phyloP scores from a whole-genome alignment of 169 alveolate genomes.

The Plasmodium gaboni region DNA sequence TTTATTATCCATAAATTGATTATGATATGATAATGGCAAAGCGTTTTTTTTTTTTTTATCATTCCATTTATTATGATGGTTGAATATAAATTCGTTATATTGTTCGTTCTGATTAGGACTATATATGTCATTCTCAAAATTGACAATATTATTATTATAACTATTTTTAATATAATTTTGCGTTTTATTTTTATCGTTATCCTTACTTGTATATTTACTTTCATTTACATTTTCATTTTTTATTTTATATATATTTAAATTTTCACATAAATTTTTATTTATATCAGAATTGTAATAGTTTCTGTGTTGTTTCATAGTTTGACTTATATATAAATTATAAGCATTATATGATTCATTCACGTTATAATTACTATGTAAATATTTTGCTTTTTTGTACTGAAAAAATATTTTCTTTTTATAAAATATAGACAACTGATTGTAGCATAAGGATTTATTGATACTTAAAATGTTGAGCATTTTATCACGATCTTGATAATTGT shows the following conservation, averaged over 20 bases:
- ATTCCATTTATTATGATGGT: no score
- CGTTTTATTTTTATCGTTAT: background rate
- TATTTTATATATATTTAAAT: no score
- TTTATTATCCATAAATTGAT: background rate
- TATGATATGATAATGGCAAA: background rate
- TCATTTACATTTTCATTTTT: background rate
- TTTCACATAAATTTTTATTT: no score
- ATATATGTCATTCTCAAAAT: no score
- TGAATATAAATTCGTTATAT: no score
- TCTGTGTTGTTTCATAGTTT: no score
- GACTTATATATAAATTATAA: background rate
- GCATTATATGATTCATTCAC: background rate
- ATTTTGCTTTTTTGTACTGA: constrained; percentile 8
- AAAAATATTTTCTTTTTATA: constrained; percentile 56
- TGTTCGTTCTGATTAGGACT: no score
- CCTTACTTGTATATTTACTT: background rate
- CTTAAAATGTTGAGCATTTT: constrained; percentile 54
- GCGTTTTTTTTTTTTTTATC: no score
- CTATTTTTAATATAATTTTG: background rate
- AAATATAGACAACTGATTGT: constrained; percentile 37
- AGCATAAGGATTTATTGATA: constrained; percentile 20
- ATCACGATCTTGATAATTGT: constrained; percentile 43
- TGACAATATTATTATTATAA: background rate
- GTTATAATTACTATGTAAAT: background rate
- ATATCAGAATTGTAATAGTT: no score